phyloP scores from a whole-genome alignment of 2,329 filamentous ascomycete species.

The Curvularia eragrostidis region DNA sequence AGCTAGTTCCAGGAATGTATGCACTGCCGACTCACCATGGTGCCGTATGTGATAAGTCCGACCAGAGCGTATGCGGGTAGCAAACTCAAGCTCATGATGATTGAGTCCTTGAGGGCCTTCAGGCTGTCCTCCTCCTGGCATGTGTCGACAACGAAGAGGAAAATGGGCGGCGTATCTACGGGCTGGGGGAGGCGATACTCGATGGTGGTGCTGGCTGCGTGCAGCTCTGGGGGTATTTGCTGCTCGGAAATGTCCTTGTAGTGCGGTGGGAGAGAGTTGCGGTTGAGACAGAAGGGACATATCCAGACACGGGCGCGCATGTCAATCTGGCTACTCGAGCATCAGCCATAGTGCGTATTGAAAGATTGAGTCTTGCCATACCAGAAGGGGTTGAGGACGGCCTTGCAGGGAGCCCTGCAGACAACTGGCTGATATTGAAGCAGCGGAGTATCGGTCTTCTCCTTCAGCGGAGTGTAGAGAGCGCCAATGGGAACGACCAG shows the following conservation, averaged over 20 bases:
- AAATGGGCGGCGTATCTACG: constrained; percentile 85
- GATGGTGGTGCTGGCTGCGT: constrained; percentile 85
- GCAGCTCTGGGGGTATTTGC: constrained; percentile 82
- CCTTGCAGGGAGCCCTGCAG: constrained; percentile 94
- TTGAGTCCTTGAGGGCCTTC: constrained; percentile 81
- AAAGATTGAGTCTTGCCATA: constrained; percentile 54
- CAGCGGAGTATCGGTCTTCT: constrained; percentile 86
- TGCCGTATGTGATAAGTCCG: constrained; percentile 85
- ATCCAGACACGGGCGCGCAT: constrained; percentile 86
- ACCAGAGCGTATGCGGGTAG: constrained; percentile 83
- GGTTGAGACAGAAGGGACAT: constrained; percentile 84
- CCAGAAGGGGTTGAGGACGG: constrained; percentile 97
- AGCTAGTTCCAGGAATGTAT: constrained; percentile 13
- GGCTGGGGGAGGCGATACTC: constrained; percentile 83
- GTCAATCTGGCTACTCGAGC: constrained; percentile 72
- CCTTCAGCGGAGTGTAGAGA: constrained; percentile 93
- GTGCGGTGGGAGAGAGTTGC: constrained; percentile 81
- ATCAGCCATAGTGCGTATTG: constrained; percentile 24
- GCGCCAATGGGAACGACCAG: constrained; percentile 96
- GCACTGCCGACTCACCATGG: constrained; percentile 69
- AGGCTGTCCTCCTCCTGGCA: constrained; percentile 89
- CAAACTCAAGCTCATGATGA: constrained; percentile 84
- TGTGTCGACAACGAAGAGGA: constrained; percentile 85
- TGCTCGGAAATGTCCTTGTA: constrained; percentile 90
- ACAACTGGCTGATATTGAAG: constrained; percentile 96